Evolutionary conservation across 192 early-diverging fungal genomes (phyloP), one percentile per base, ranked within the genome.

Genomic region (Rhizoclosmatium sp.): DNA sequence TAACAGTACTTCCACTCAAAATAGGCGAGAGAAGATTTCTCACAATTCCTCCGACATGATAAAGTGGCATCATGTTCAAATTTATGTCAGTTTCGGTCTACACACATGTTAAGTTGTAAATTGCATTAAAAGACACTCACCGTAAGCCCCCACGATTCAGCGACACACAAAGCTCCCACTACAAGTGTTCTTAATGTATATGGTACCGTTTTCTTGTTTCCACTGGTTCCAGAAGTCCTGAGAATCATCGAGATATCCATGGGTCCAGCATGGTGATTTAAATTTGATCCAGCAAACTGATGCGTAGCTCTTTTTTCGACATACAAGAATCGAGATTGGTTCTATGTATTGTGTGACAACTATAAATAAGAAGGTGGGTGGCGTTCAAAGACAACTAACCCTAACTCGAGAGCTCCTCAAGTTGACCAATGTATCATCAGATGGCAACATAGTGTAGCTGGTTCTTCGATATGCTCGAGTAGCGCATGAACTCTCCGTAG

Each of bases 141-240:
- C 92, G 84, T 94, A 92, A 41, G 93, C 91, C 62, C 91, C 79
- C 79, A 80, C 9, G 71, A 40, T 19, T 72, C 40, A 3, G 70
- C 79, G 19, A 80, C 70, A 54, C 79, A 80, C 14, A 61, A 56
- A 3, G 79, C 79, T 41, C 79, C 79, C 14, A 80, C 71, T 19
- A 80, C 21, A 5, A 80, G 61, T 4, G 68, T 71, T n/a, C 44
- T 59, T 21, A 80, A 61, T 0, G 59, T 76, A 59, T 81, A 77
- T 19, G 80, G 64, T 14, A 77, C 75, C 14, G 69, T 81, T 47
- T 81, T 77, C 68, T 82, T 82, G 19, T 71, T 82, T 40, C 94
- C 94, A 4, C 93, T 95, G 2, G 94, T 95, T 7, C 94, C 94
- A 45, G 91, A 93, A 2, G 94, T 95, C 68, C 93, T 91, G 70